phyloP scores from a whole-genome alignment of 1,284 basidiomycete species.

The Rhizoctonia solani region DNA sequence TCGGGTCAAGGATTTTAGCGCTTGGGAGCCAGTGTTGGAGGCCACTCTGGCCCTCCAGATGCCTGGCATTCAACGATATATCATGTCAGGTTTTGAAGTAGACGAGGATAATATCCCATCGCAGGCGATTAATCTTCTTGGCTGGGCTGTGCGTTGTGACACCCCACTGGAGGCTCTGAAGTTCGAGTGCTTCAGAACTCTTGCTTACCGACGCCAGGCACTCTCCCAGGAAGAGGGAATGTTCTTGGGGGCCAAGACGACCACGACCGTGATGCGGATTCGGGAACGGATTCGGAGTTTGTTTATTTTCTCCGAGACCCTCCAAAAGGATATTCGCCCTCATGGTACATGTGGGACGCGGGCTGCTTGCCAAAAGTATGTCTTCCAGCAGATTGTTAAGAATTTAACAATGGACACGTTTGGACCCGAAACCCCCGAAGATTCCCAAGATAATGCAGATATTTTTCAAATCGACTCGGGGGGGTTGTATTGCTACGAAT shows the following conservation, averaged over 20 bases:
- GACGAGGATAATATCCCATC: background rate
- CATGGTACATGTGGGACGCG: background rate
- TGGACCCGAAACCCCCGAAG: background rate
- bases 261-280: background rate
- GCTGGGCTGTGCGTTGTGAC: background rate
- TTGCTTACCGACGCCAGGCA: background rate
- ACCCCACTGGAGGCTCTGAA: background rate
- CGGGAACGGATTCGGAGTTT: background rate
- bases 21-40: slow-evolving; percentile 5
- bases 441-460: background rate
- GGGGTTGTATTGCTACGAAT: too few species aligned
- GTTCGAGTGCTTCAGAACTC: background rate
- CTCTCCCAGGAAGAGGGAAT: background rate
- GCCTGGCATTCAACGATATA: background rate
- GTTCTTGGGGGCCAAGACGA: background rate
- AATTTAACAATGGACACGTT: background rate
- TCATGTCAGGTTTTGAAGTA: background rate
- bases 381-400: too few species aligned
- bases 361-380: too few species aligned
- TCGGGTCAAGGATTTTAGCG: background rate
- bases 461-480: background rate
- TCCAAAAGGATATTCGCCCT: background rate
- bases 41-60: background rate
- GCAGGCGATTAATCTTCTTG: background rate
- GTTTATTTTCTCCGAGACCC: background rate